Conservation (phyloP, 495 filamentous ascomycete species). For the Penicillium angulare region DNA sequence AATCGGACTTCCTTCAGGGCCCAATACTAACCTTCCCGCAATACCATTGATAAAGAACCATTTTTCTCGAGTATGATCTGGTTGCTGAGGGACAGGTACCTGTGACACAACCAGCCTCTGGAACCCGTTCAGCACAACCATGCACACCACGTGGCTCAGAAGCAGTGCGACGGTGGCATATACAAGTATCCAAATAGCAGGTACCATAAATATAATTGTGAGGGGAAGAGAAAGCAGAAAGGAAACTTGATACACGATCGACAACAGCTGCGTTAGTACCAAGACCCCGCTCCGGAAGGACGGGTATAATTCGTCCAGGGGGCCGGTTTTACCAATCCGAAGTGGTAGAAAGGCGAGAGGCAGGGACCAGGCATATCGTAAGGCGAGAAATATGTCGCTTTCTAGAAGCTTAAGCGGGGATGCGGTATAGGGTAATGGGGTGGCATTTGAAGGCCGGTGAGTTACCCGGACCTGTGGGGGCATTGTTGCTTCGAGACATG, state of each 20-base stretch:
- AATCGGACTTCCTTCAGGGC: too few species aligned
- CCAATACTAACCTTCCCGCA: slow-evolving; percentile 25
- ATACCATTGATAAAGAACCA: slow-evolving; percentile 45
- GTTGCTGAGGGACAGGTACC: slow-evolving; percentile 16
- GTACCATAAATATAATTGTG: slow-evolving; percentile 39
- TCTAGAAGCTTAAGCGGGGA: slow-evolving; percentile 54
- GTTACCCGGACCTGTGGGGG: slow-evolving; percentile 6
- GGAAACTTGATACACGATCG: slow-evolving; percentile 37
- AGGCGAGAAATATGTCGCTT: slow-evolving; percentile 53
- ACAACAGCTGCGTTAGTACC: slow-evolving; percentile 49
- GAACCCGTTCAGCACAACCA: slow-evolving; percentile 42
- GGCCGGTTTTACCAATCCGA: slow-evolving; percentile 44
- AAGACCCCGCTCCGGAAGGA: slow-evolving; percentile 47
- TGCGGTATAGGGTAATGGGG: slow-evolving; percentile 54
- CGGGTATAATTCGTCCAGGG: slow-evolving; percentile 58
- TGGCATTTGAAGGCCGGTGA: slow-evolving; percentile 10
- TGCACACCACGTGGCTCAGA: slow-evolving; percentile 50
- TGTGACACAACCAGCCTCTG: slow-evolving; percentile 23
- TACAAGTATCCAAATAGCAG: slow-evolving; percentile 51
- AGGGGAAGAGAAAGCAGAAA: slow-evolving; percentile 48
- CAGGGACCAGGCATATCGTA: slow-evolving; percentile 48
- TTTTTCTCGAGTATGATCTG: slow-evolving; percentile 27
- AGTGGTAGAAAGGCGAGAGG: slow-evolving; percentile 55
- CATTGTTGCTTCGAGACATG: background rate
- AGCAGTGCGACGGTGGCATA: slow-evolving; percentile 34